Evolutionary conservation across 2,329 filamentous ascomycete genomes (phyloP), one percentile per base, ranked within the genome.

Genomic region (Albophoma yamanashiensis): DNA sequence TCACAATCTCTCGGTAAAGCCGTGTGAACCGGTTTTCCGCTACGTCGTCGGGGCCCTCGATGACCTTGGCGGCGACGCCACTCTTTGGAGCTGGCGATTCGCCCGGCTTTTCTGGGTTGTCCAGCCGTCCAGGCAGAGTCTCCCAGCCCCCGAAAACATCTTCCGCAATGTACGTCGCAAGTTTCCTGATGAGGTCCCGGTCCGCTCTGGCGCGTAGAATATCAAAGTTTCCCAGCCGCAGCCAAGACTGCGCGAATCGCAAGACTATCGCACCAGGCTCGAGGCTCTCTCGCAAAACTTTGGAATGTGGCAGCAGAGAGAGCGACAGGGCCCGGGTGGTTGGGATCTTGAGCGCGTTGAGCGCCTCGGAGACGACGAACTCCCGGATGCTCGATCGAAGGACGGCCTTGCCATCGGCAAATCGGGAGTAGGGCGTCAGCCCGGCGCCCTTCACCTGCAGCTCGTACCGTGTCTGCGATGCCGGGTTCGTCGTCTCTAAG

Each of bases 171-270:
- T 96, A 97, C 11, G 88, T 89, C 5, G 91, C 86, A 14, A 97
- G 76, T 63, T 83, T 83, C 9, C 92, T 80, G 25, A 93, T 85
- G 47, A 94, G 75, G 14, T 79, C 80, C 25, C 92, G 81, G 66
- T 99, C 92, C 39, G 90, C 89, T 25, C 94, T 82, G 4, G 89
- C 87, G 45, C 92, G 85, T 11, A 92, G 81, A n/a, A 99, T 82
- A 68, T 99, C 95, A 70, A 99, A 99, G 25, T 89, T 97, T n/a
- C 94, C 94, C 57, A 99, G 85, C 31, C 94, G 83, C 55, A 99
- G 75, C 94, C 94, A 99, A 22, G 84, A 88, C 71, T 96, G 86
- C 0, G 94, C 94, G 69, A 97, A 97, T 14, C 94, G 85, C 36
- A 91, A 83, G 15, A 99, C 94, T 62, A 99, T 94, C 12, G 94